Evolutionary conservation across 306 rosid genomes (phyloP), one percentile per base, ranked within the genome.

Genomic region (Neltuma alba): DNA sequence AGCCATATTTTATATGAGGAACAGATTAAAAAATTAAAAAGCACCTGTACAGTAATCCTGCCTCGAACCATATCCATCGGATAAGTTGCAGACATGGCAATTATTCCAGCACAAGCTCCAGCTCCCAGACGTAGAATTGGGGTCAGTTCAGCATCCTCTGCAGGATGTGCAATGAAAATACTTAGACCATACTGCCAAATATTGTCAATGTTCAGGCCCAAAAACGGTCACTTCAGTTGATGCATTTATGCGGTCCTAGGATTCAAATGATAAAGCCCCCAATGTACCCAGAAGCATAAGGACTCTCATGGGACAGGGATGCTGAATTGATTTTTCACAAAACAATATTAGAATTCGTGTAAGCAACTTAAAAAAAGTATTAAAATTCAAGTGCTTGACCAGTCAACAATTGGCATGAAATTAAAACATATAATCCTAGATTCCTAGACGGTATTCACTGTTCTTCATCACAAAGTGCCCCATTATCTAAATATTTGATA

Each of bases 51-150:
- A 36, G 99, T 96, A 77, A 96, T 76, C 87, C 99, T 85, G 80
- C 99, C 99, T 78, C 99, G 97, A 69, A 96, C 99, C 99, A 96
- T 91, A 85, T 96, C 99, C 99, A 96, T 93, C 15, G 99, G 99
- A 87, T 96, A 96, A 30, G 99, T 96, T 75, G 99, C 99, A 54
- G 99, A 96, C 99, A 96, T 96, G 70, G 98, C 99, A 87, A 96
- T 91, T 60, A 96, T 96, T 79, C 99, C 99, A 85, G 99, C 99
- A 89, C 94, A 93, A 64, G 99, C 99, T 79, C 99, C 99, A 82
- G 98, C 99, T 78, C 99, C 99, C 82, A 93, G 98, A 57, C 98
- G 98, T 76, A 96, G 83, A 80, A 93, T 55, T 82, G 99, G 98
- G 83, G 93, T 90, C 77, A 96, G 96, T 81, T 96, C 92, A 80